These are phyloP conservation scores for Tephrocybe sp. DNA, from an alignment of 768 basidiomycete genomes.

Conservation along the genomic window DNA sequence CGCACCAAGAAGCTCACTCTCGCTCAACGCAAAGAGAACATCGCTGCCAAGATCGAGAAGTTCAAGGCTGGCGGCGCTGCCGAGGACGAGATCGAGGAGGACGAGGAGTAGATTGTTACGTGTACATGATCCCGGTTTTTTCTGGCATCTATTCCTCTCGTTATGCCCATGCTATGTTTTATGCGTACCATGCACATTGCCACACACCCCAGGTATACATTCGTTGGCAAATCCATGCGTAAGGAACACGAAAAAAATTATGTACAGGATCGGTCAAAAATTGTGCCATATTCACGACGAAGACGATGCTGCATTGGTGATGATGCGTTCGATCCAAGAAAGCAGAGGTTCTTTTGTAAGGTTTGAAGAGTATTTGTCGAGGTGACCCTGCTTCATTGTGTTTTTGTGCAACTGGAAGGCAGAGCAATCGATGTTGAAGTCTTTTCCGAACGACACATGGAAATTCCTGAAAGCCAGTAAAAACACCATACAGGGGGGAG, in stretches of 20 bases:
- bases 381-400: conserved; percentile 38
- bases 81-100: conserved; percentile 55
- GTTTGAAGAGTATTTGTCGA: conserved; percentile 39
- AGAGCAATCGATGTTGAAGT: conserved; percentile 54
- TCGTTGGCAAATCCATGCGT: no score
- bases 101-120: conserved; percentile 59
- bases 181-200: conserved; percentile 4
- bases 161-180: conserved; percentile 7
- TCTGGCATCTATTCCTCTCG: background rate
- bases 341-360: conserved; percentile 35
- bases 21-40: conserved; percentile 75
- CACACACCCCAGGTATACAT: background rate
- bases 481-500: background rate
- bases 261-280: no score
- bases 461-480: conserved; percentile 52
- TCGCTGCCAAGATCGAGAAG: conserved; percentile 86
- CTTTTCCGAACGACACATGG: conserved; percentile 50
- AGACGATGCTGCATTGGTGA: conserved; percentile 36
- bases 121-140: background rate
- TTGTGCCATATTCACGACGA: background rate
- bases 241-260: no score
- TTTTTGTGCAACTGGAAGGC: conserved; percentile 51
- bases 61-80: conserved; percentile 74
- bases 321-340: conserved; percentile 54
- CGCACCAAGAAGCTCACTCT: conserved; percentile 65